Conservation (phyloP, 2,329 filamentous ascomycete species). For the Calonectria multiphialidica region DNA sequence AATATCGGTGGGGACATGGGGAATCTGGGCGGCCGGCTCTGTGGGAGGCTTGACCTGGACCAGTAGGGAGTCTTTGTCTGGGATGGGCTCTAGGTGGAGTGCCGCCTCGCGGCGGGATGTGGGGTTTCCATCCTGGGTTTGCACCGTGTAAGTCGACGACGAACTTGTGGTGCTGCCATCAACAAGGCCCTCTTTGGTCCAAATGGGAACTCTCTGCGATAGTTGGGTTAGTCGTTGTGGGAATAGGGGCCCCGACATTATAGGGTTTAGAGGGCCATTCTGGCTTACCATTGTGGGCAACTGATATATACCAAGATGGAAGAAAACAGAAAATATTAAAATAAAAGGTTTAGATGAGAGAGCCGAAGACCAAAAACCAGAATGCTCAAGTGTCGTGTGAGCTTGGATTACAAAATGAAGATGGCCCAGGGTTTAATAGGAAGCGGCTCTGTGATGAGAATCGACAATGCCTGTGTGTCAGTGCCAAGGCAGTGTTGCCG, state of each 20-base stretch:
- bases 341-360: background rate
- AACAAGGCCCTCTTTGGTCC: slow-evolving; percentile 4
- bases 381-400: background rate
- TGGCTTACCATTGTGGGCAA: slow-evolving; percentile 16
- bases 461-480: background rate
- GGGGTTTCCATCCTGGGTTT: background rate
- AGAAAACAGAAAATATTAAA: background rate
- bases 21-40: slow-evolving; percentile 42
- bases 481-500: background rate
- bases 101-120: slow-evolving; percentile 24
- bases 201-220: slow-evolving; percentile 34
- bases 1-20: slow-evolving; percentile 68
- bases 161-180: background rate
- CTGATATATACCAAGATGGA: background rate
- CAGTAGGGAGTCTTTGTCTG: slow-evolving; percentile 54
- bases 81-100: slow-evolving; percentile 56
- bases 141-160: slow-evolving; percentile 18
- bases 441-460: background rate
- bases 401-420: background rate
- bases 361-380: background rate
- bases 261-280: background rate
- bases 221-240: background rate
- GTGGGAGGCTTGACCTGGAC: slow-evolving; percentile 60
- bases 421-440: background rate
- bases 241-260: background rate